These are phyloP conservation scores for Penicillium olsonii DNA, from an alignment of 2,329 filamentous ascomycete genomes.

Conservation along the genomic window DNA sequence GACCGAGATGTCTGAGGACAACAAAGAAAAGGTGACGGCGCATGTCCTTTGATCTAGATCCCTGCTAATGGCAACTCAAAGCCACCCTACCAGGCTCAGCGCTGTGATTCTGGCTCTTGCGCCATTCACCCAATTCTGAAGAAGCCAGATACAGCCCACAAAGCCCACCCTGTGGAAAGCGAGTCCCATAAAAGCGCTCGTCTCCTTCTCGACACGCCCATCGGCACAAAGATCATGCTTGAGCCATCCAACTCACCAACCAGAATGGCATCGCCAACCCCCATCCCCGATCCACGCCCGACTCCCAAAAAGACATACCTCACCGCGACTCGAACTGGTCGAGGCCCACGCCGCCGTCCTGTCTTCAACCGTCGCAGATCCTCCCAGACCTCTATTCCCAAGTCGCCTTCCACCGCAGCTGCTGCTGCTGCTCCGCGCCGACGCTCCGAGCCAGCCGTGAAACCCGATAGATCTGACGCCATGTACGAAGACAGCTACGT, in stretches of 20 bases:
- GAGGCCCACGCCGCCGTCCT: conserved; percentile 32
- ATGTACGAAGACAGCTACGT: conserved; percentile 6
- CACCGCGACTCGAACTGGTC: conserved; percentile 28
- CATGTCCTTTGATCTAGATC: neutral
- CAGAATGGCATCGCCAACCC: conserved; percentile 3
- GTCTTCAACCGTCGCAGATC: conserved; percentile 38
- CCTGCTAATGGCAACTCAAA: neutral
- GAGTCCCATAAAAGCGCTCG: conserved; percentile 34
- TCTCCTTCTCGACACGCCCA: conserved; percentile 30
- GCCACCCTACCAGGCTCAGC: neutral
- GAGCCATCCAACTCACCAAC: conserved; percentile 29
- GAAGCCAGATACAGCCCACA: conserved; percentile 29
- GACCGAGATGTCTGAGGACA: neutral
- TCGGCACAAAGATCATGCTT: conserved; percentile 27
- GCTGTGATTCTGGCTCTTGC: neutral
- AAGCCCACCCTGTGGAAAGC: conserved; percentile 19
- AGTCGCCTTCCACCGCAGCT: conserved; percentile 44
- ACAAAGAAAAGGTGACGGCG: conserved; percentile 3
- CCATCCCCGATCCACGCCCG: conserved; percentile 9
- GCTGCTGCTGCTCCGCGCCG: conserved; percentile 77
- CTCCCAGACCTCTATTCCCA: conserved; percentile 37
- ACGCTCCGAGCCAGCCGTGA: conserved; percentile 33
- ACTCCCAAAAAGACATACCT: conserved; percentile 31
- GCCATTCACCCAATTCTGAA: conserved; percentile 42
- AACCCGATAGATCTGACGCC: neutral